phyloP scores from a whole-genome alignment of 2,329 filamentous ascomycete species.

The Tolypocladium album region DNA sequence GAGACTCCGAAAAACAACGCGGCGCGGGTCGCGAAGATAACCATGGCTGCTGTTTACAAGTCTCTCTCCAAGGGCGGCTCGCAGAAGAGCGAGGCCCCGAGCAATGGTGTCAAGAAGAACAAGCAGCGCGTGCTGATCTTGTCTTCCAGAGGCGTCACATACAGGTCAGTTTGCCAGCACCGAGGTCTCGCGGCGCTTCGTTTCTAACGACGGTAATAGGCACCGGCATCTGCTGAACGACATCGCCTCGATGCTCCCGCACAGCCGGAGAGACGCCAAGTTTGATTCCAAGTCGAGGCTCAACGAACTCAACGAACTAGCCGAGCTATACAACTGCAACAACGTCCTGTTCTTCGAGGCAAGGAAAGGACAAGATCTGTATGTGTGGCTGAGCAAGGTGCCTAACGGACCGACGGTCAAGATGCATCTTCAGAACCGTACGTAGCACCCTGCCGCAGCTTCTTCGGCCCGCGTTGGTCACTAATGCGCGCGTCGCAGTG shows the following conservation, averaged over 20 bases:
- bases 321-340: conserved; percentile 81
- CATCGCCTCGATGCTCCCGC: conserved; percentile 77
- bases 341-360: conserved; percentile 94
- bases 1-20: background rate
- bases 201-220: conserved; percentile 32
- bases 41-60: conserved; percentile 64
- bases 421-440: conserved; percentile 70
- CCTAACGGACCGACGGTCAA: conserved; percentile 56
- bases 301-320: conserved; percentile 66
- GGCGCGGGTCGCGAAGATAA: conserved; percentile 3
- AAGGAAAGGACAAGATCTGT: conserved; percentile 86
- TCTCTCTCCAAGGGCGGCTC: conserved; percentile 52
- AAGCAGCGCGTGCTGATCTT: conserved; percentile 78
- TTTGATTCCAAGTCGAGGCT: conserved; percentile 92
- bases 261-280: conserved; percentile 89
- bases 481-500: conserved; percentile 37
- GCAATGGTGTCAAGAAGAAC: conserved; percentile 46
- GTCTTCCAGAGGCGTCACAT: conserved; percentile 85
- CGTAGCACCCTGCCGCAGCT: conserved; percentile 11
- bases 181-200: background rate
- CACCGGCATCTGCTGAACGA: conserved; percentile 92
- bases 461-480: background rate
- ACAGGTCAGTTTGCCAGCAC: conserved; percentile 43
- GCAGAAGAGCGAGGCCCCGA: conserved; percentile 36
- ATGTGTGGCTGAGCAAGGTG: conserved; percentile 85